Percentiles rank a stretch among this genome's conserved stretches.
These are phyloP conservation scores for Daedaleopsis nitida DNA, from an alignment of 768 basidiomycete species.

Conservation along the genomic window DNA sequence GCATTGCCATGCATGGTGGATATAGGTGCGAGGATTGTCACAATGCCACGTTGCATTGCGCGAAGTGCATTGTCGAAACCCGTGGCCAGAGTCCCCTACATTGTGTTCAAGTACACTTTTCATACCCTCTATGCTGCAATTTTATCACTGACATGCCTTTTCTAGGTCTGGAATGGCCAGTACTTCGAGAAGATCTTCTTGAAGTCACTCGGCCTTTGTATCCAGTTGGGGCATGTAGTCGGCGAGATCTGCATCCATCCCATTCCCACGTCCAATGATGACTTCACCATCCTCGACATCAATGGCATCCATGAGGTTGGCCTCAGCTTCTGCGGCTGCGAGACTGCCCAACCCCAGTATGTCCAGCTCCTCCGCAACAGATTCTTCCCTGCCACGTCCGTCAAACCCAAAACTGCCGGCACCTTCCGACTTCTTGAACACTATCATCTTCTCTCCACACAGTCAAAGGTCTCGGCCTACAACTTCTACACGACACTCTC, in stretches of 20 bases:
- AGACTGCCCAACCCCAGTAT: neutral
- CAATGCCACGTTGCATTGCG: neutral
- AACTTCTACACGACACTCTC: constrained; percentile 35
- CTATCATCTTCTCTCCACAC: constrained; percentile 36
- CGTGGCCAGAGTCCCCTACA: constrained; percentile 21
- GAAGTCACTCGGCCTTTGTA: constrained; percentile 18
- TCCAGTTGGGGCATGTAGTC: constrained; percentile 30
- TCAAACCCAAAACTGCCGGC: constrained; percentile 31
- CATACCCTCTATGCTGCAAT: neutral
- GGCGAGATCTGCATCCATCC: constrained; percentile 17
- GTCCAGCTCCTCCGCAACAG: constrained; percentile 33
- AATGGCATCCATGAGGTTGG: constrained; percentile 30
- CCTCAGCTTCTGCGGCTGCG: constrained; percentile 30
- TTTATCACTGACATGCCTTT: neutral
- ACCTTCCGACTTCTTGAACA: constrained; percentile 33
- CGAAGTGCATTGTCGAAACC: neutral
- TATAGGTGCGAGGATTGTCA: neutral
- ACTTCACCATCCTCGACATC: constrained; percentile 25
- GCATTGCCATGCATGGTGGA: too few relatives aligned
- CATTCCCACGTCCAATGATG: neutral
- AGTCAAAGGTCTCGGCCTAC: constrained; percentile 34
- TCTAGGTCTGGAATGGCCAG: neutral
- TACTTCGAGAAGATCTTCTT: constrained; percentile 7
- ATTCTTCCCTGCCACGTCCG: constrained; percentile 34
- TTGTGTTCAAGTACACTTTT: constrained; percentile 20